These are phyloP conservation scores for Yamadazyma paraphyllophila DNA, from an alignment of 805 yeast genomes.

Conservation along the genomic window DNA sequence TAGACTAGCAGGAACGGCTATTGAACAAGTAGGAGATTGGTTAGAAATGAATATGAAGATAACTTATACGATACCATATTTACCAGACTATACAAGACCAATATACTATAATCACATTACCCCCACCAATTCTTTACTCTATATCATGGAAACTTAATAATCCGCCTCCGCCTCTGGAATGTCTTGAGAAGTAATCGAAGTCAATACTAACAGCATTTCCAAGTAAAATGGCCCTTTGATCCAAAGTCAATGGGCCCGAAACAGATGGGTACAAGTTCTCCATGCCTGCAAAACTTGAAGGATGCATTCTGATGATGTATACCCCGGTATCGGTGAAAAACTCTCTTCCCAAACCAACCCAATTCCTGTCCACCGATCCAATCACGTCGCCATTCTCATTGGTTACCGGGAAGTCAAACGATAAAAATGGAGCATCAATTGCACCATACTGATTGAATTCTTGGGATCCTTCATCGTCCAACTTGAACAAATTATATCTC, in stretches of 20 bases:
- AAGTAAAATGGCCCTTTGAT: slow-evolving; percentile 80
- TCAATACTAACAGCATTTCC: slow-evolving; percentile 91
- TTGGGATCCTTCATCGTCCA: slow-evolving; percentile 39
- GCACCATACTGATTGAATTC: slow-evolving; percentile 77
- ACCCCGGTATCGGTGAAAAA: slow-evolving; percentile 93
- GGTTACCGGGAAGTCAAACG: slow-evolving; percentile 80
- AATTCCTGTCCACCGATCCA: slow-evolving; percentile 84
- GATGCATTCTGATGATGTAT: slow-evolving; percentile 82
- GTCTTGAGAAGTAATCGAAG: slow-evolving; percentile 96
- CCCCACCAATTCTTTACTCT: slow-evolving; percentile 10
- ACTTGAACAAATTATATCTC: slow-evolving; percentile 72
- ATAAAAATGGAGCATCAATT: slow-evolving; percentile 81
- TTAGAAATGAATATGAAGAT: background rate
- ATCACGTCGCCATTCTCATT: slow-evolving; percentile 58
- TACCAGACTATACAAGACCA: background rate
- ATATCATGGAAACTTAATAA: slow-evolving; percentile 36
- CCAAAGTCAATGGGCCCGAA: slow-evolving; percentile 59
- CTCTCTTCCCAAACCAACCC: slow-evolving; percentile 94
- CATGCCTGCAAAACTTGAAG: slow-evolving; percentile 60
- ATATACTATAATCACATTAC: too few relatives aligned
- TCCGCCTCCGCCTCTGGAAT: slow-evolving; percentile 56
- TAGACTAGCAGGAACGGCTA: background rate
- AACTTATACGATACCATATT: too few relatives aligned
- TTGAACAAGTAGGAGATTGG: background rate
- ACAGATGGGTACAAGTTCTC: slow-evolving; percentile 50